Base-by-base conservation (phyloP, 306 rosid species). In the Castanopsis chinensis region DNA sequence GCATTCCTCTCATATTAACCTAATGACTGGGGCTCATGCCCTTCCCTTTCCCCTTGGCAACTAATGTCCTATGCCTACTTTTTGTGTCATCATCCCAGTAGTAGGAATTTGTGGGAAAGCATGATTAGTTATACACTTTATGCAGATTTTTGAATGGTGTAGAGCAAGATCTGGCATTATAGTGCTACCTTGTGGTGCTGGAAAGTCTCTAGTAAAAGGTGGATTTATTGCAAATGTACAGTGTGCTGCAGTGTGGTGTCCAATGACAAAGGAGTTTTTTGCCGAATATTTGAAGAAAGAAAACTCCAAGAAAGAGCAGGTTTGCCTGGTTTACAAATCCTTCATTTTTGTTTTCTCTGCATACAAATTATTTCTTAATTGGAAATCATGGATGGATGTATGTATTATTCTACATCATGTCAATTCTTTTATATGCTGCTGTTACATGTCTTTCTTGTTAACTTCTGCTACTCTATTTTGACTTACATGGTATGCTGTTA, bases 171-270 rank as follows among this genome's bases (percentile, higher is more conserved):
- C 99, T 61, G 99, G 99, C 63, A 94, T 94, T 78, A 94, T 94
- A 82, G 99, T 94, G 72, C 85, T 94, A 43, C 99, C 99, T 58
- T 92, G 99, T 80, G 99, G 99, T 84, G 97, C 99, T 60, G 97
- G 97, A 80, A 94, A 94, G 87, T 94, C 99, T 83, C 85, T 94
- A 59, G 98, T 94, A 32, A 92, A 92, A 86, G 94, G 96, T 76
- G 98, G 98, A 76, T 94, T 91, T 84, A 94, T 94, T 83, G 99
- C 98, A 79, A 92, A 94, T 84, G 99, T 94, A 81, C 99, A 94
- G 87, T 94, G 99, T 89, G 97, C 99, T 84, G 99, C 92, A 88
- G 99, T 94, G 56, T 94, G 99, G 99, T 94, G 99, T 87, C 99
- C 97, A 63, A 94, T 94, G 99, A 94, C 99, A 45, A 94, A 90